Evolutionary conservation across 2,329 filamentous ascomycete genomes (phyloP).

Genomic region (Hypomyces perniciosus): DNA sequence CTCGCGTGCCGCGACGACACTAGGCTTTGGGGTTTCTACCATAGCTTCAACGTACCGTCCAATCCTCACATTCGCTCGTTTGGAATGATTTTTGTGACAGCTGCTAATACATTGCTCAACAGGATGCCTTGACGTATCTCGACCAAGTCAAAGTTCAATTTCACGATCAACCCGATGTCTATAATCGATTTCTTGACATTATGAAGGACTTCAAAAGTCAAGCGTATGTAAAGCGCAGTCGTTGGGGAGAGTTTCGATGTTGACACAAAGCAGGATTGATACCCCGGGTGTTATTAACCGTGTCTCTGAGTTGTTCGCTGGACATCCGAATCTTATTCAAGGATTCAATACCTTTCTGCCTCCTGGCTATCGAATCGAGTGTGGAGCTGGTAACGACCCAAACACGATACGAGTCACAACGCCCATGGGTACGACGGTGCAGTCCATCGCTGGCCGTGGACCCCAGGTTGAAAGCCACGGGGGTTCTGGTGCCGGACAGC

Average conservation of each 20-base stretch:
- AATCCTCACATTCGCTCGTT: slow-evolving; percentile 1
- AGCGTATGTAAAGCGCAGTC: slow-evolving; percentile 53
- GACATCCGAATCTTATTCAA: slow-evolving; percentile 91
- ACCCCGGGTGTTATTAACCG: slow-evolving; percentile 96
- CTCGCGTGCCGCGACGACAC: slow-evolving; percentile 15
- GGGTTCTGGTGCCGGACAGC: slow-evolving; percentile 32
- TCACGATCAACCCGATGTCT: slow-evolving; percentile 92
- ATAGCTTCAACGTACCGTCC: slow-evolving; percentile 20
- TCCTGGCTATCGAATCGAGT: slow-evolving; percentile 93
- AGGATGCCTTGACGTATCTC: slow-evolving; percentile 83
- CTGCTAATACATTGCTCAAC: slow-evolving; percentile 14
- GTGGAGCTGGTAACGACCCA: slow-evolving; percentile 85
- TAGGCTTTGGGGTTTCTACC: slow-evolving; percentile 19
- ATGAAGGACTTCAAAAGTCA: slow-evolving; percentile 99
- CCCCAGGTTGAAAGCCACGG: slow-evolving; percentile 40
- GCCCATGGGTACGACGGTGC: slow-evolving; percentile 92
- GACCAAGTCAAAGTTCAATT: slow-evolving; percentile 99
- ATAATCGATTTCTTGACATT: slow-evolving; percentile 93
- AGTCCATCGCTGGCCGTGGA: slow-evolving; percentile 64
- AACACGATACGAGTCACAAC: slow-evolving; percentile 96
- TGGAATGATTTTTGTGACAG: slow-evolving; percentile 4
- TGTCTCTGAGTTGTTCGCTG: slow-evolving; percentile 91
- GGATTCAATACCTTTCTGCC: slow-evolving; percentile 98
- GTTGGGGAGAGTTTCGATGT: slow-evolving; percentile 46
- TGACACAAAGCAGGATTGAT: slow-evolving; percentile 62